Base-by-base conservation (phyloP, 345 rosid species). In the Ailanthus altissimus region DNA sequence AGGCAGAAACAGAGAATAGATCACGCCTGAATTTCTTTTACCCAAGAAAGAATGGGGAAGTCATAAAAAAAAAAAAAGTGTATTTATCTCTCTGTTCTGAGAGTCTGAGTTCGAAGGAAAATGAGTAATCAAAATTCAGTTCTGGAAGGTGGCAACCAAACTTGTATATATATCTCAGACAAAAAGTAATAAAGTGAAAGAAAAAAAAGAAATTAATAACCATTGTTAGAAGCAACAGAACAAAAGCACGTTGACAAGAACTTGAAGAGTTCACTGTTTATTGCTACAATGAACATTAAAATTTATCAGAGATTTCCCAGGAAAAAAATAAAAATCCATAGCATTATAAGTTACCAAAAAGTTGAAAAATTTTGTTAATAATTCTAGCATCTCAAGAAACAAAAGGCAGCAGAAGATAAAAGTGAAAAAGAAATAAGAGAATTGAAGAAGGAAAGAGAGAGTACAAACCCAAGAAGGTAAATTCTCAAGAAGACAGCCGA, bases 401-500 rank as follows among this genome's bases (percentile, higher is more conserved):
- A 16, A 69, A 38, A 53, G 5, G 8, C 8, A 42, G 62, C 26
- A 1, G 5, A 61, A 59, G 0, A 10, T 36, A 77, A 42, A 11
- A 70, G 69, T n/a, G 12, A 74, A 32, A 43, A n/a, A 64, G 42
- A 76, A 72, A 26, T 40, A 21, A 50, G 43, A 20, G 0, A 28
- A 36, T 47, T 62, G 70, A 72, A 7, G 51, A 62, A 6, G 23
- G 36, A 78, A 32, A 16, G 16, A 16, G 47, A 42, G 42, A 21
- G 58, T 85, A 93, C 38, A 32, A 32, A 32, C 98, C 99, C 99
- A 56, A 93, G 98, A 84, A 83, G 85, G 84, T 93, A 93, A 73
- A 93, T 91, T 81, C 99, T 89, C 80, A 96, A 84, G 84, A 96
- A 96, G 69, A 85, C 84, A 71, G 99, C 99, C 79, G 99, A 96